Evolutionary conservation across 345 rosid species (phyloP).

Genomic region (Syzygium oleosum): DNA sequence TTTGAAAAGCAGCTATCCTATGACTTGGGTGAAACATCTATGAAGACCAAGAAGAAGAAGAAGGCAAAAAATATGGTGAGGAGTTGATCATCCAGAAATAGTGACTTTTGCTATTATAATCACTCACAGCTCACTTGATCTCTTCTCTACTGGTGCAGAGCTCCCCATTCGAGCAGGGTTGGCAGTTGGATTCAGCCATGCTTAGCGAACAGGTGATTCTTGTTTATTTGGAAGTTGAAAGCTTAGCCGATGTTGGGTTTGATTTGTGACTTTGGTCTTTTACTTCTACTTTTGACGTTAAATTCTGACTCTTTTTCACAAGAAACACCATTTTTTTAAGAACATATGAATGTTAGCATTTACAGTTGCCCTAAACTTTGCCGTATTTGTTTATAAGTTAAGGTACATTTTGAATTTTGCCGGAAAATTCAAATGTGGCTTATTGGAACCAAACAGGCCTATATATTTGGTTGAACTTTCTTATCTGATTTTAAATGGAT

Average conservation of each 20-base stretch:
- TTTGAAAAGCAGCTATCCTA: constrained; percentile 64
- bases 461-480: background rate
- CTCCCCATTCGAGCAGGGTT: constrained; percentile 67
- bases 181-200: constrained; percentile 61
- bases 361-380: background rate
- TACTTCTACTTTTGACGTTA: background rate
- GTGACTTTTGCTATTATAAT: background rate
- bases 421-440: background rate
- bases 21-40: constrained; percentile 69
- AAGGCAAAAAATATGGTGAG: constrained; percentile 54
- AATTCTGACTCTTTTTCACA: background rate
- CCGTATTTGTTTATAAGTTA: background rate
- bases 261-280: background rate
- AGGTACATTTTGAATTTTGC: background rate
- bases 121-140: constrained; percentile 6
- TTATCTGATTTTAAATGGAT: background rate
- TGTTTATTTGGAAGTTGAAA: background rate
- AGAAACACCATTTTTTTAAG: background rate
- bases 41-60: constrained; percentile 90
- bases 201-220: constrained; percentile 66
- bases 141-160: constrained; percentile 45
- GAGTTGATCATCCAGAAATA: background rate
- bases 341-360: background rate
- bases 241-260: background rate
- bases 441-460: background rate